A percentile compares a stretch with the other conserved stretches of the same genome.
These are phyloP conservation scores for Nadsonia fulvescens DNA, from an alignment of 805 yeast genomes.

Conservation along the genomic window DNA sequence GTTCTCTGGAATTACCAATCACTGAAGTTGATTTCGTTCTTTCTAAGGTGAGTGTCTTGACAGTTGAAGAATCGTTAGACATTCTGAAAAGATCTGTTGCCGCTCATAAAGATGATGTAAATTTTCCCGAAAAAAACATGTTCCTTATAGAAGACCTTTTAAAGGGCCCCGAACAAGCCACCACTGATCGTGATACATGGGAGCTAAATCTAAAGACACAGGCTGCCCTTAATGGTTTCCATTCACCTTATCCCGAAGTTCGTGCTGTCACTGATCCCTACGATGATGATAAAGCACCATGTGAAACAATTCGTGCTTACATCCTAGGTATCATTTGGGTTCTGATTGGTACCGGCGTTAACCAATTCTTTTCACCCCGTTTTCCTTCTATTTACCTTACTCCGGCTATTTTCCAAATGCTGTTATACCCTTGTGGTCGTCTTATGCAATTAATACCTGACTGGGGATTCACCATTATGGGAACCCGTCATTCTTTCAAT, in stretches of 20 bases:
- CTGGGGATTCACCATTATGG: conserved; percentile 23
- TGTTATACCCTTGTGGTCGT: conserved; percentile 39
- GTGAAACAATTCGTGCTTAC: conserved; percentile 33
- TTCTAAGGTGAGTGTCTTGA: conserved; percentile 22
- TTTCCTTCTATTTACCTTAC: conserved; percentile 30
- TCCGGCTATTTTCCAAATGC: conserved; percentile 25
- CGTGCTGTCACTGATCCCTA: conserved; percentile 33
- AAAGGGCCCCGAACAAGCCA: too few species aligned
- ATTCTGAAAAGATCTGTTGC: conserved; percentile 24
- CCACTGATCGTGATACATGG: too few species aligned
- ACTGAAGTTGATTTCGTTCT: conserved; percentile 21
- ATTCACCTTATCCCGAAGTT: conserved; percentile 42
- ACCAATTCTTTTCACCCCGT: conserved; percentile 40
- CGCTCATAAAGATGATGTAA: conserved; percentile 30
- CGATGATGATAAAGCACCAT: conserved; percentile 28
- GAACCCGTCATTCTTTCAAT: conserved; percentile 27
- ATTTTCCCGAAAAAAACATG: conserved; percentile 24
- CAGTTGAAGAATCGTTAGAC: conserved; percentile 22
- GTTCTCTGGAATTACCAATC: too few species aligned
- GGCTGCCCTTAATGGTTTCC: conserved; percentile 23
- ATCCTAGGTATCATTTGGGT: conserved; percentile 22
- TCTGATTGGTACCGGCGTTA: conserved; percentile 33
- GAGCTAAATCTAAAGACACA: conserved; percentile 21
- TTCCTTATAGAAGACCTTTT: too few species aligned
- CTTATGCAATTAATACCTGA: conserved; percentile 26